Conservation (phyloP, 352 stramenopile genomes). For the Pythium myriotylum region DNA sequence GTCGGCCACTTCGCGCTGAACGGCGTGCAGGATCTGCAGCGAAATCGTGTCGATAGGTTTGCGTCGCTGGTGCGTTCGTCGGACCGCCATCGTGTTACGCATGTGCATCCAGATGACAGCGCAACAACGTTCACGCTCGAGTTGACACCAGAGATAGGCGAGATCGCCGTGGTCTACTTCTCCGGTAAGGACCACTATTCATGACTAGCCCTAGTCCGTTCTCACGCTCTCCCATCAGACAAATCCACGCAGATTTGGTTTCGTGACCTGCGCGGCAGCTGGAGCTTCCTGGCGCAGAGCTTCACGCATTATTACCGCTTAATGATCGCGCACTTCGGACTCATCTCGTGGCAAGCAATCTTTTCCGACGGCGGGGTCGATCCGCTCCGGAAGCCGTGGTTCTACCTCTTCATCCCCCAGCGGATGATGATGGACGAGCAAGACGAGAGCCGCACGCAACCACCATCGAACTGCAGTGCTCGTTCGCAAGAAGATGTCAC, state of each 20-base stretch:
- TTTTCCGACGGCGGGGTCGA: conserved; percentile 68
- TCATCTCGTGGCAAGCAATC: conserved; percentile 76
- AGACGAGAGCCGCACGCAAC: conserved; percentile 5
- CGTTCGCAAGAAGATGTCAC: too few species aligned
- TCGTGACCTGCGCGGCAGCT: conserved; percentile 50
- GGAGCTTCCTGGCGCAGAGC: conserved; percentile 69
- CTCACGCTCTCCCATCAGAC: neutral
- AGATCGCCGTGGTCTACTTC: conserved; percentile 48
- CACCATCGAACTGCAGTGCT: too few species aligned
- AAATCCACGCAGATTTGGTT: conserved; percentile 65
- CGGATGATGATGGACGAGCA: conserved; percentile 60
- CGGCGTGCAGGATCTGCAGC: conserved; percentile 61
- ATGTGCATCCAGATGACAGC: conserved; percentile 31
- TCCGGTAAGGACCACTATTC: conserved; percentile 6
- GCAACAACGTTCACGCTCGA: conserved; percentile 55
- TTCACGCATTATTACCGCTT: conserved; percentile 85
- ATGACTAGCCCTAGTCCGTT: neutral
- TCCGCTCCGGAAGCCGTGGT: conserved; percentile 71
- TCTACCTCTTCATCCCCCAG: conserved; percentile 77
- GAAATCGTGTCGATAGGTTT: conserved; percentile 42
- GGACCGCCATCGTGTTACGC: conserved; percentile 43
- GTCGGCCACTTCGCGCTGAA: conserved; percentile 73
- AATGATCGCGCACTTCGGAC: conserved; percentile 76
- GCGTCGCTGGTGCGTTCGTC: conserved; percentile 34
- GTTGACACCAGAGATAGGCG: conserved; percentile 57